Conservation (phyloP, 108 stramenopile species). For the Fistulifera pelliculosa region DNA sequence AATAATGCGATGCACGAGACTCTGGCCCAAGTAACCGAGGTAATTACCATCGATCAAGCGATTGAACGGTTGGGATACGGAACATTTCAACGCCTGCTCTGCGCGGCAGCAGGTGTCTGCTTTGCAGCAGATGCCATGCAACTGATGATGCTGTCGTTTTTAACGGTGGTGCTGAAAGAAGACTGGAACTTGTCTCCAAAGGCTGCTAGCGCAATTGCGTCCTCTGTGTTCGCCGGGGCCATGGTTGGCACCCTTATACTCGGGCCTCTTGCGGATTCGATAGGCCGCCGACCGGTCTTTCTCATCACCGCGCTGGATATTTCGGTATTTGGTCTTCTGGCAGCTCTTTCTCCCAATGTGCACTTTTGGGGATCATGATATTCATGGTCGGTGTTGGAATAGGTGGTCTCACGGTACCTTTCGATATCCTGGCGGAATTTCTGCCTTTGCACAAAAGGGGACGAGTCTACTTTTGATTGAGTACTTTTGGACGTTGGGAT, state of each 20-base stretch:
- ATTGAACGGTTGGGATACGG: conserved; percentile 68
- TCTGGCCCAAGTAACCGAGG: neutral
- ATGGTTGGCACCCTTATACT: conserved; percentile 60
- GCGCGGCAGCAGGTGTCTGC: conserved; percentile 67
- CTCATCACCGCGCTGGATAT: conserved; percentile 50
- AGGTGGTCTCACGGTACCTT: conserved; percentile 51
- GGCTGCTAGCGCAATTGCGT: conserved; percentile 54
- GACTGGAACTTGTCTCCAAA: conserved; percentile 52
- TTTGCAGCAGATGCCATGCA: conserved; percentile 84
- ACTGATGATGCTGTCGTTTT: conserved; percentile 59
- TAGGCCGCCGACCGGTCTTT: conserved; percentile 68
- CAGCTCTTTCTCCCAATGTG: conserved; percentile 42
- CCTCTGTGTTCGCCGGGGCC: conserved; percentile 64
- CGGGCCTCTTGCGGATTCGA: conserved; percentile 70
- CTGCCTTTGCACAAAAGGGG: conserved; percentile 39
- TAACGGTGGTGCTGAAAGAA: conserved; percentile 50
- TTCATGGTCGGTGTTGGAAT: conserved; percentile 73
- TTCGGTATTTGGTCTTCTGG: conserved; percentile 46
- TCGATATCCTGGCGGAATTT: conserved; percentile 77
- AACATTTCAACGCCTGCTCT: conserved; percentile 46
- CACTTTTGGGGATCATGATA: conserved; percentile 28
- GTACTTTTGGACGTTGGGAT: conserved; percentile 79
- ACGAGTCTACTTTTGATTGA: conserved; percentile 57
- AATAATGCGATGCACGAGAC: no score
- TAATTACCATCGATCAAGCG: conserved; percentile 53